These are phyloP conservation scores for Passalora sequoiae DNA, from an alignment of 2,329 filamentous ascomycete genomes.

Conservation along the genomic window DNA sequence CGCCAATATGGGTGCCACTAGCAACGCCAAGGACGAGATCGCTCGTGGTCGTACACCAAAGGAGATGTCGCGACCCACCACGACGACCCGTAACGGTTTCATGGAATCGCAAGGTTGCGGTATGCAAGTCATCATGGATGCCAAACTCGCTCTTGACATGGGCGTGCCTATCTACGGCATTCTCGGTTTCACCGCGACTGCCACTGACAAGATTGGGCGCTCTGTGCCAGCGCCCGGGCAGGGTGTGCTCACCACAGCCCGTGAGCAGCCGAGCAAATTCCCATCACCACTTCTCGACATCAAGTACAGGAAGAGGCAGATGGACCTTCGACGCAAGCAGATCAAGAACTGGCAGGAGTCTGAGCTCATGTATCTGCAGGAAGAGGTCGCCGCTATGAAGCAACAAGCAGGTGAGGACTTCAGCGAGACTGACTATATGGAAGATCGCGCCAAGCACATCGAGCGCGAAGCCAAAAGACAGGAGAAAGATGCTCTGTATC, in stretches of 20 bases:
- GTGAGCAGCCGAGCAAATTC: conserved; percentile 85
- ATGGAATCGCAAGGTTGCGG: conserved; percentile 99
- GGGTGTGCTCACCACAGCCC: conserved; percentile 91
- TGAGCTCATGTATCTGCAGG: conserved; percentile 85
- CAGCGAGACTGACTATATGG: conserved; percentile 76
- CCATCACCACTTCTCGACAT: conserved; percentile 94
- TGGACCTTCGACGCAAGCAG: conserved; percentile 87
- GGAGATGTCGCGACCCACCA: conserved; percentile 97
- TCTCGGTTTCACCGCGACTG: conserved; percentile 86
- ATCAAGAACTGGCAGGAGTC: conserved; percentile 97
- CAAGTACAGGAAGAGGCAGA: conserved; percentile 92
- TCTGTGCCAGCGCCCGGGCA: conserved; percentile 95
- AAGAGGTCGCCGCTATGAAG: conserved; percentile 89
- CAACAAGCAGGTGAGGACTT: conserved; percentile 62
- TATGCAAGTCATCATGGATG: conserved; percentile 98
- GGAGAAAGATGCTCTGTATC: conserved; percentile 86
- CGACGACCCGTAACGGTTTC: conserved; percentile 93
- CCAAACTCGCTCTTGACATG: conserved; percentile 93
- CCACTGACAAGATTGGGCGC: conserved; percentile 97
- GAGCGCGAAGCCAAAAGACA: conserved; percentile 82
- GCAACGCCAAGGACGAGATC: conserved; percentile 95
- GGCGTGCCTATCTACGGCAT: conserved; percentile 97
- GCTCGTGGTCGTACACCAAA: conserved; percentile 88
- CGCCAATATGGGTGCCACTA: conserved; percentile 99
- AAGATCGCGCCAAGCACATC: conserved; percentile 80